These are phyloP conservation scores for Mentha longifolia DNA, from an alignment of 257 asterid species.

Conservation along the genomic window DNA sequence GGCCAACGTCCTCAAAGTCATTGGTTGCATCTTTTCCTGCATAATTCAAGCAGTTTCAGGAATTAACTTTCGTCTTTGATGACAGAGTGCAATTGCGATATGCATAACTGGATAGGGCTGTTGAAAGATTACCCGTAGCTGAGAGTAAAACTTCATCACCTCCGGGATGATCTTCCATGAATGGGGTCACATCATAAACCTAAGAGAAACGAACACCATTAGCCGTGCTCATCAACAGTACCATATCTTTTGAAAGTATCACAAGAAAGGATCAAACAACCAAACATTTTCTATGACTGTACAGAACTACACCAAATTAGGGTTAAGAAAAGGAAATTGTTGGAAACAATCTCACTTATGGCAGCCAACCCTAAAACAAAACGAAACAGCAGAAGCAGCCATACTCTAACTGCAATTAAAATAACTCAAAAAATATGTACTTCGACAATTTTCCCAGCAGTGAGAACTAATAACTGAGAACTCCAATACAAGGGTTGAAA, in stretches of 20 bases:
- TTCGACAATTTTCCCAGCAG: neutral
- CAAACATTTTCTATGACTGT: neutral
- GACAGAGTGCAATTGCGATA: neutral
- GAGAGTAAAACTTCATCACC: constrained; percentile 90
- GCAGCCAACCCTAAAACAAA: neutral
- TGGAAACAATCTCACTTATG: neutral
- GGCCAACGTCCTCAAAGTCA: constrained; percentile 85
- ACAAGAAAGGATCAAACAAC: neutral
- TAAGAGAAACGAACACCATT: constrained; percentile 28
- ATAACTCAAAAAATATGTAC: no score
- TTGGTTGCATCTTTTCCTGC: constrained; percentile 87
- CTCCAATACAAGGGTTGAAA: neutral
- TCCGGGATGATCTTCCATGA: constrained; percentile 98
- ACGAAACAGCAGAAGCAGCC: neutral
- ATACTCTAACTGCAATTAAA: no score
- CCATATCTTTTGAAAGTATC: neutral
- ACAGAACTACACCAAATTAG: neutral
- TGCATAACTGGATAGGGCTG: neutral
- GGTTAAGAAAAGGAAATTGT: neutral
- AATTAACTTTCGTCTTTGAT: neutral
- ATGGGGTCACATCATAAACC: constrained; percentile 92
- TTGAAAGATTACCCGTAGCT: constrained; percentile 61
- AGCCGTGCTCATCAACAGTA: neutral
- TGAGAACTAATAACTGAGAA: neutral
- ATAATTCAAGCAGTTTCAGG: constrained; percentile 7